Base-by-base conservation (phyloP, 2,329 filamentous ascomycete genomes). In the Xylaria sp. region DNA sequence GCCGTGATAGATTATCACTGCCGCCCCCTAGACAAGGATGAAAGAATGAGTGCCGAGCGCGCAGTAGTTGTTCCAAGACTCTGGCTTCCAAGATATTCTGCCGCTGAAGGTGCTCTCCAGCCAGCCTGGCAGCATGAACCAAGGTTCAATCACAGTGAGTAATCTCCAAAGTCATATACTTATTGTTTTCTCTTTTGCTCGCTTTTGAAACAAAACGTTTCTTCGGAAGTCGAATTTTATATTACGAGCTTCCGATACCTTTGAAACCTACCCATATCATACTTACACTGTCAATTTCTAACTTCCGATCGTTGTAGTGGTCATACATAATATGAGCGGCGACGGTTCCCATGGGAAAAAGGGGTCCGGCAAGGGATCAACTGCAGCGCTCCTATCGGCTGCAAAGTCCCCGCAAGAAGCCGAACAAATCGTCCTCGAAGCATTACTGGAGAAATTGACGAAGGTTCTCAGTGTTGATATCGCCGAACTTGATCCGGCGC, bases 401-500 rank as follows among this genome's bases (percentile, higher is more conserved):
- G 40, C 50, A 18, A 61, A 37, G 21, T 62, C 40, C 2, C 50
- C 5, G 9, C 25, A 60, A 18, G 37, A 66, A 27, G 64, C 64
- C 16, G 40, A 62, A 21, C 8, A 57, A 4, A 57, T 69, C 8
- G 70, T 63, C 1, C 71, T 71, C 5, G 63, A 57, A 10, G 63
- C 69, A 18, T 57, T 65, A 13, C 47, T 71, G 13, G 50, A 47
- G 10, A 71, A 68, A 40, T 44, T 72, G n/a, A 63, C 66, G 5
- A 63, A 63, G 21, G 69, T 63, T 1, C 67, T 78, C 37, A 51
- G 58, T 23, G 69, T 76, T 0, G 51, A 73, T 6, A 51, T 68
- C 2, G 63, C 67, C 9, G 75, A 77, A 32, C 70, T 79, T 8
- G 73, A 77, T 54, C 35, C 66, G 2, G 50, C 61, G 3, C 73